These are phyloP conservation scores for Beauveria pseudobassiana DNA, from an alignment of 2,329 filamentous ascomycete genomes.

Conservation along the genomic window DNA sequence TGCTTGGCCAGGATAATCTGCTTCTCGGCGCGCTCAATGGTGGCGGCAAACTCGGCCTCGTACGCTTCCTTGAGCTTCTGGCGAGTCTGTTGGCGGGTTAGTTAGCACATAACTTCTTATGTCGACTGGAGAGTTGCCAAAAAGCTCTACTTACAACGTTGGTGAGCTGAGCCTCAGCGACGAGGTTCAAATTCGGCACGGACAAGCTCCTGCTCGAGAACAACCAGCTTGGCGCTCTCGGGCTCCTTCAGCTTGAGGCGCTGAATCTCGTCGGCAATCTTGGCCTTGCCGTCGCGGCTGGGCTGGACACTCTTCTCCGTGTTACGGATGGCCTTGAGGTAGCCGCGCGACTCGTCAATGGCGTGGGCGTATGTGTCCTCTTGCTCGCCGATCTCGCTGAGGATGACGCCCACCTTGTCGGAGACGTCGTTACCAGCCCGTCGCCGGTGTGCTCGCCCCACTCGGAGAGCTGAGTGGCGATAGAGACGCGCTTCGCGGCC, in stretches of 20 bases:
- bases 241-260: constrained; percentile 90
- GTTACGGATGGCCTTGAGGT: constrained; percentile 89
- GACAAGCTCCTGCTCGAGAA: constrained; percentile 92
- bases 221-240: constrained; percentile 69
- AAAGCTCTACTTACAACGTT: constrained; percentile 63
- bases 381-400: constrained; percentile 89
- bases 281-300: constrained; percentile 75
- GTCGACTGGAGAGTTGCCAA: background rate
- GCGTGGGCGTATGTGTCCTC: constrained; percentile 83
- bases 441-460: constrained; percentile 93
- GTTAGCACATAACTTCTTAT: constrained; percentile 7
- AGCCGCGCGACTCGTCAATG: constrained; percentile 73
- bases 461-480: constrained; percentile 86
- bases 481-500: constrained; percentile 78
- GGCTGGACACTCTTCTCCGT: constrained; percentile 95
- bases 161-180: constrained; percentile 91
- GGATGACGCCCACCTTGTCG: constrained; percentile 89
- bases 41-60: constrained; percentile 77
- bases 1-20: constrained; percentile 91
- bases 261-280: constrained; percentile 88
- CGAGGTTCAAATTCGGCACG: constrained; percentile 89
- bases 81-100: constrained; percentile 55
- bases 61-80: constrained; percentile 96
- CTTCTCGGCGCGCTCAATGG: constrained; percentile 94
- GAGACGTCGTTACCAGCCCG: constrained; percentile 77